Evolutionary conservation across 352 stramenopile species (phyloP).

Genomic region (Halophytophthora polymorphica): DNA sequence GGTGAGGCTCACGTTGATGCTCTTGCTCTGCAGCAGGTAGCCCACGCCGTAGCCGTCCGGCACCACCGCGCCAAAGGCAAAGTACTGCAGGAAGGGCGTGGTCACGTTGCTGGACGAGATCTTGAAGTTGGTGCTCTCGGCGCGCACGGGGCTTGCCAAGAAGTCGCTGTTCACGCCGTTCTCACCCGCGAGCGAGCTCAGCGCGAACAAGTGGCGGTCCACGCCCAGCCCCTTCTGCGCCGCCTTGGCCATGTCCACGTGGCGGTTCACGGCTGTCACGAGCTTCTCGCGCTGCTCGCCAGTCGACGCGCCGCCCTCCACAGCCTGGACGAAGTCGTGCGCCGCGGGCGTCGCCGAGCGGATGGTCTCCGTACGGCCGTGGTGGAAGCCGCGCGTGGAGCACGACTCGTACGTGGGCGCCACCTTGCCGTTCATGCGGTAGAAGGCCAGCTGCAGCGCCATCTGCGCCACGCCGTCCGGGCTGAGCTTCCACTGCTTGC

Average conservation of each 20-base stretch:
- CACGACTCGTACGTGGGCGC: conserved; percentile 91
- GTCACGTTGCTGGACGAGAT: conserved; percentile 92
- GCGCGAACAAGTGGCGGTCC: conserved; percentile 84
- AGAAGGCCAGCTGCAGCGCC: conserved; percentile 90
- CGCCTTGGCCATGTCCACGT: conserved; percentile 89
- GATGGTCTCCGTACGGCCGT: conserved; percentile 92
- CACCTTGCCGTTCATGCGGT: conserved; percentile 68
- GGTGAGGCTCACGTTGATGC: conserved; percentile 82
- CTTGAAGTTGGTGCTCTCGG: conserved; percentile 82
- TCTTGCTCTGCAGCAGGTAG: conserved; percentile 86
- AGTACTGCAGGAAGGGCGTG: conserved; percentile 86
- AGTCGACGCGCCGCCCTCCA: conserved; percentile 37
- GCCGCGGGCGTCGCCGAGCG: conserved; percentile 75
- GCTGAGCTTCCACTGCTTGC: conserved; percentile 90
- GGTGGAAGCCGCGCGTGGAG: conserved; percentile 88
- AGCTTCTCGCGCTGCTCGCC: conserved; percentile 63
- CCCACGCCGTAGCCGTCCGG: conserved; percentile 87
- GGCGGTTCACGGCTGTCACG: conserved; percentile 68
- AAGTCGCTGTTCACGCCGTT: conserved; percentile 69
- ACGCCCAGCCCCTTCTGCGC: conserved; percentile 84
- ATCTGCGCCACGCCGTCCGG: conserved; percentile 91
- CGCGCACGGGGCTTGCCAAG: conserved; percentile 71
- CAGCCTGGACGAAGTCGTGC: conserved; percentile 63
- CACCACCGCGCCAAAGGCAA: conserved; percentile 87
- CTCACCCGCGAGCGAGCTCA: conserved; percentile 70